phyloP scores from a whole-genome alignment of 2,329 filamentous ascomycete genomes.

The Ophiostoma fasciatum region DNA sequence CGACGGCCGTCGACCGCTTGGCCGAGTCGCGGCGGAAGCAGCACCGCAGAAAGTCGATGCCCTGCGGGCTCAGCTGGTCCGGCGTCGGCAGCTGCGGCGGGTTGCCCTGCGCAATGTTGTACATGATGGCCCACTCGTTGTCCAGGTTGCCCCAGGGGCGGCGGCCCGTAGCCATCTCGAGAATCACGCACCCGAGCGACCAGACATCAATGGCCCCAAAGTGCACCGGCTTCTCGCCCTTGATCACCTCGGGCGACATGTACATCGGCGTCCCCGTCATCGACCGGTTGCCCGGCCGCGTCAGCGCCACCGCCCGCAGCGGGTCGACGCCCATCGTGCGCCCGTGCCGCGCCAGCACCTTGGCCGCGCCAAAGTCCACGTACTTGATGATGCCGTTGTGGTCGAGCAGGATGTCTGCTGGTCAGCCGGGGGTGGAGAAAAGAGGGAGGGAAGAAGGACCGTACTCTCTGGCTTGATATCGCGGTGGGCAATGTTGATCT shows the following conservation, averaged over 20 bases:
- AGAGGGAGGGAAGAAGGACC: slow-evolving; percentile 19
- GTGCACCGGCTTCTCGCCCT: slow-evolving; percentile 65
- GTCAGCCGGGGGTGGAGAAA: too few relatives aligned
- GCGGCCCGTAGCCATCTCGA: slow-evolving; percentile 93
- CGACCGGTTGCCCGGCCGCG: slow-evolving; percentile 55
- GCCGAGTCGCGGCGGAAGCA: slow-evolving; percentile 80
- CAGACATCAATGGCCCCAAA: slow-evolving; percentile 87
- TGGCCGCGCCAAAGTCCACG: slow-evolving; percentile 94
- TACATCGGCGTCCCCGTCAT: slow-evolving; percentile 99
- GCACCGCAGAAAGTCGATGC: slow-evolving; percentile 74
- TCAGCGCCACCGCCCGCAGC: background rate
- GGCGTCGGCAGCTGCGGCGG: slow-evolving; percentile 67
- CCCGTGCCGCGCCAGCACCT: slow-evolving; percentile 87
- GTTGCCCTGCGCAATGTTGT: slow-evolving; percentile 96
- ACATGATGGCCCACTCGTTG: slow-evolving; percentile 99
- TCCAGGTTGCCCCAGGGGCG: slow-evolving; percentile 91
- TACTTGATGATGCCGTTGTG: slow-evolving; percentile 99
- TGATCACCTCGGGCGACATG: slow-evolving; percentile 98
- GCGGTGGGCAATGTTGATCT: slow-evolving; percentile 81
- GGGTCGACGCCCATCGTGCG: slow-evolving; percentile 47
- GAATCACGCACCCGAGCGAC: slow-evolving; percentile 90
- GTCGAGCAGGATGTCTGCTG: slow-evolving; percentile 75
- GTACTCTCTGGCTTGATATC: slow-evolving; percentile 96
- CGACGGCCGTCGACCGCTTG: slow-evolving; percentile 66
- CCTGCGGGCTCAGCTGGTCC: slow-evolving; percentile 72